Evolutionary conservation across 2,329 filamentous ascomycete genomes (phyloP).

Genomic region (Pyricularia sp.): DNA sequence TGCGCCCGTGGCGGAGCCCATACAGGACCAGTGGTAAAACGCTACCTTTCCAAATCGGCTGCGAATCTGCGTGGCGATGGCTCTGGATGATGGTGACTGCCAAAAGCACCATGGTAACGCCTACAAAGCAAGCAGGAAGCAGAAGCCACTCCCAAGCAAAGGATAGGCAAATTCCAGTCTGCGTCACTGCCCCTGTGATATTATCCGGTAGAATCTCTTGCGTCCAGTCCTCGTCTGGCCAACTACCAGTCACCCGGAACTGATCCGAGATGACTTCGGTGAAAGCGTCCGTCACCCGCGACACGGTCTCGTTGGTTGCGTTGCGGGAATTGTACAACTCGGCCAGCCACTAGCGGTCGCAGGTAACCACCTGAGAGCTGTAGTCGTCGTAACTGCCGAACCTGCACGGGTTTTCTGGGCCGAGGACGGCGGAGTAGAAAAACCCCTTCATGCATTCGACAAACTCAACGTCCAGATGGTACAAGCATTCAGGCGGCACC

Average conservation of each 20-base stretch:
- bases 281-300: neutral
- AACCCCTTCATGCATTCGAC: neutral
- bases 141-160: neutral
- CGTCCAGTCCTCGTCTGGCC: neutral
- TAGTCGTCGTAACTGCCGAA: neutral
- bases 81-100: neutral
- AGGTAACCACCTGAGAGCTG: neutral
- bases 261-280: neutral
- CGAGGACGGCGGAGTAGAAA: neutral
- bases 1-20: neutral
- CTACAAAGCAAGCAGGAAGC: neutral
- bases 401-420: neutral
- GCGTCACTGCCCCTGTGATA: no score
- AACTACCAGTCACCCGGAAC: neutral
- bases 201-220: neutral
- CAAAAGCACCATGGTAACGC: neutral
- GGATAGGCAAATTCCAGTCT: neutral
- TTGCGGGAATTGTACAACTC: neutral
- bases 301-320: neutral
- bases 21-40: neutral
- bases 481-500: neutral
- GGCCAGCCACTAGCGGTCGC: neutral
- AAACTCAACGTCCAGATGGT: neutral
- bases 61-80: neutral
- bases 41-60: neutral